A percentile compares a stretch with the other conserved stretches of the same genome.
Evolutionary conservation across 1,284 basidiomycete species (phyloP).

Genomic region (Cystobasidiaceae sp.): DNA sequence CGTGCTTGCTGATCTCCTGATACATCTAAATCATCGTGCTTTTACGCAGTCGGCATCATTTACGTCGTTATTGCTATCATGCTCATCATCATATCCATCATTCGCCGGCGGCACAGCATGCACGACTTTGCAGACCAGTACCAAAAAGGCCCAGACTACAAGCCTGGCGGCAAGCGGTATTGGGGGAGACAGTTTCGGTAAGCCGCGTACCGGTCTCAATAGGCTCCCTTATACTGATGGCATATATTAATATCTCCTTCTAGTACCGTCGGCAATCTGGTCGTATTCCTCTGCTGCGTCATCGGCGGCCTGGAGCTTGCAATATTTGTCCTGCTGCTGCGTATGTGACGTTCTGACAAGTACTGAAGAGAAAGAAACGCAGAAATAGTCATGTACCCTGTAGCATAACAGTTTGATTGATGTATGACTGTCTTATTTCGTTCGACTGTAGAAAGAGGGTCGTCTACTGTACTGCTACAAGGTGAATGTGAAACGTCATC

Average conservation of each 20-base stretch:
- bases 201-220: neutral
- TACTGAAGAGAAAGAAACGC: neutral
- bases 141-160: neutral
- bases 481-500: neutral
- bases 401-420: too few species aligned
- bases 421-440: too few species aligned
- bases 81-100: constrained; percentile 59
- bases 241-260: neutral
- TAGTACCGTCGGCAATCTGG: constrained; percentile 24
- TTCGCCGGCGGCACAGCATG: constrained; percentile 59
- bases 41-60: constrained; percentile 61
- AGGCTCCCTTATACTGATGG: neutral
- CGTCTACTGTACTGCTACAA: neutral
- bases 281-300: constrained; percentile 13
- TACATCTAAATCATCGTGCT: constrained; percentile 31
- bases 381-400: neutral
- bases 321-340: constrained; percentile 16
- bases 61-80: constrained; percentile 61
- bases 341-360: constrained; percentile 4
- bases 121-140: constrained; percentile 67
- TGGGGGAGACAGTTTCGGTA: constrained; percentile 31
- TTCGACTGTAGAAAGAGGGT: neutral
- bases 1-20: constrained; percentile 31
- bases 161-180: constrained; percentile 24
- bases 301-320: constrained; percentile 27